phyloP scores from a whole-genome alignment of 306 rosid species.

The Begonia masoniana region DNA sequence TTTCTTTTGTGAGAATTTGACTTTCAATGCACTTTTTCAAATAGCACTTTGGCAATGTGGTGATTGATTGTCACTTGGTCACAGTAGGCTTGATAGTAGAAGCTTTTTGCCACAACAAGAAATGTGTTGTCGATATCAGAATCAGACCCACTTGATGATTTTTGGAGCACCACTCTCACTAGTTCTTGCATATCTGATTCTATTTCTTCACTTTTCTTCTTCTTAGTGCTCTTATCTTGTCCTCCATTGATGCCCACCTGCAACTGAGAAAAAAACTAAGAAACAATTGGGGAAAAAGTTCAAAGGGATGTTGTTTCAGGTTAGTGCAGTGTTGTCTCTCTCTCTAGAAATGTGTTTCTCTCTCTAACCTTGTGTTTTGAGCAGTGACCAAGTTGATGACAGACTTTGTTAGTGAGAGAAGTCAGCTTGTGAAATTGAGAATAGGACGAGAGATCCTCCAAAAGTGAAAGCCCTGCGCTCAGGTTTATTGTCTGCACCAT shows the following conservation, averaged over 20 bases:
- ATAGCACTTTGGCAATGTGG: conserved; percentile 73
- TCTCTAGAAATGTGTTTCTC: neutral
- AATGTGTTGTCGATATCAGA: conserved; percentile 54
- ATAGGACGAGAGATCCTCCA: conserved; percentile 28
- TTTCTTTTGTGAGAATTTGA: too few relatives aligned
- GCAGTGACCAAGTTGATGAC: conserved; percentile 28
- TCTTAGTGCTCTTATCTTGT: conserved; percentile 1
- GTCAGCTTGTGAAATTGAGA: conserved; percentile 31
- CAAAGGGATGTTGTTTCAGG: neutral
- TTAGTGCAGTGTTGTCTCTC: neutral
- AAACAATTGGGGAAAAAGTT: neutral
- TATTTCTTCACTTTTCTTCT: conserved; percentile 17
- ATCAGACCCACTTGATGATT: conserved; percentile 24
- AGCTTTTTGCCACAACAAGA: conserved; percentile 50
- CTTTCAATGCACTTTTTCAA: conserved; percentile 44
- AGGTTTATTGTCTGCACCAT: conserved; percentile 55
- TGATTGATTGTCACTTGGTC: conserved; percentile 46
- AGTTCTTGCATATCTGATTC: conserved; percentile 74
- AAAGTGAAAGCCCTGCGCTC: conserved; percentile 29
- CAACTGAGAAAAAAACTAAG: neutral
- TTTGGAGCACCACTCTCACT: conserved; percentile 41
- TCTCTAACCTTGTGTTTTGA: conserved; percentile 50
- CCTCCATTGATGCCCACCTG: conserved; percentile 30
- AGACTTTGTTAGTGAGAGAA: conserved; percentile 43
- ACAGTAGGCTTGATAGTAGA: conserved; percentile 51